Conservation (phyloP, 1,284 basidiomycete genomes). For the Cutaneotrichosporon dermatis region DNA sequence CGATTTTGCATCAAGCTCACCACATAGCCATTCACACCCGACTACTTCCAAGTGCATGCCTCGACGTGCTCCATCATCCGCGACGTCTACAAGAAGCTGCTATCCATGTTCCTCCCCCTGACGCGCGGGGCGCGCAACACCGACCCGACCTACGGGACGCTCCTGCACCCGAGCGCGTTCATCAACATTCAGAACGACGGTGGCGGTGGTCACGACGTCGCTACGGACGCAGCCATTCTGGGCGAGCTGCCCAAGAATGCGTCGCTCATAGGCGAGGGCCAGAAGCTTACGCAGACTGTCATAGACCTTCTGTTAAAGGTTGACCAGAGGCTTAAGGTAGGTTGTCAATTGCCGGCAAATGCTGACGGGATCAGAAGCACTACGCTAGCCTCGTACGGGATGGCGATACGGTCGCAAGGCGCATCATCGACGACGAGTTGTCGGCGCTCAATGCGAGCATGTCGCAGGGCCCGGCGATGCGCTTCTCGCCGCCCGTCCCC, state of each 20-base stretch:
- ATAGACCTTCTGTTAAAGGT: slow-evolving; percentile 49
- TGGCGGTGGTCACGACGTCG: slow-evolving; percentile 3
- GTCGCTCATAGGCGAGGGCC: slow-evolving; percentile 42
- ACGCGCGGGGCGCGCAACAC: slow-evolving; percentile 4
- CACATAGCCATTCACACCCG: slow-evolving; percentile 53
- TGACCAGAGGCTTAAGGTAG: slow-evolving; percentile 49
- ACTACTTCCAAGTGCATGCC: slow-evolving; percentile 52
- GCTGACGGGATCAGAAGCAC: too few species aligned
- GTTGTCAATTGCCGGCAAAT: too few species aligned
- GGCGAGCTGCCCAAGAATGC: slow-evolving; percentile 32
- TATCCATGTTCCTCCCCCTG: slow-evolving; percentile 28
- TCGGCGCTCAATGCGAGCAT: slow-evolving; percentile 1
- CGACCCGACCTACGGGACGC: slow-evolving; percentile 16
- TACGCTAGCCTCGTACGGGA: slow-evolving; percentile 44
- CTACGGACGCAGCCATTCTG: slow-evolving; percentile 33
- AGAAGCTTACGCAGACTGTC: slow-evolving; percentile 41
- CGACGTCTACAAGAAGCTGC: slow-evolving; percentile 51
- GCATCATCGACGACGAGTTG: slow-evolving; percentile 46
- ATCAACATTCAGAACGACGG: background rate
- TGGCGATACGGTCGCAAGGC: slow-evolving; percentile 46
- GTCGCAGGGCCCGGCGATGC: slow-evolving; percentile 5
- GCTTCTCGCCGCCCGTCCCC: background rate
- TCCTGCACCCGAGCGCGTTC: slow-evolving; percentile 30
- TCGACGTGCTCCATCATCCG: slow-evolving; percentile 52
- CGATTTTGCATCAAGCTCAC: too few species aligned